Evolutionary conservation across 768 basidiomycete genomes (phyloP).

Genomic region (Hericium alpestre): DNA sequence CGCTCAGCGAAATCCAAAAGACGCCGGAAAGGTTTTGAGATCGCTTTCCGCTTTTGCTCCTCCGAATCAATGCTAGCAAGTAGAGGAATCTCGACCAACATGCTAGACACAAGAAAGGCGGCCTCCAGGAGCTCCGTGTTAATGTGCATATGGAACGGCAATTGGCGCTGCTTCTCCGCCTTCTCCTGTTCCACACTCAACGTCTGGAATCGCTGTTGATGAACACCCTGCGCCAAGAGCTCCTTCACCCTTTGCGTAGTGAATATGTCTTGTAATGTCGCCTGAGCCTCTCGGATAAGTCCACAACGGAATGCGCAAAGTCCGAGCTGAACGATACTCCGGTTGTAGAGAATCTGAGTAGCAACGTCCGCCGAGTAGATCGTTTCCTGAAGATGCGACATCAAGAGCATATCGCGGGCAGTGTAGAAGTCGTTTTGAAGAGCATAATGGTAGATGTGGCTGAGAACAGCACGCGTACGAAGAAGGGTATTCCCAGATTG

Average conservation of each 20-base stretch:
- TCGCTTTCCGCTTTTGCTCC: conserved; percentile 83
- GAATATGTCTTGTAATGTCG: conserved; percentile 90
- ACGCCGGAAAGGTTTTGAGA: conserved; percentile 94
- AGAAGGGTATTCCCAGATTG: conserved; percentile 83
- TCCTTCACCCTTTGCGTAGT: conserved; percentile 96
- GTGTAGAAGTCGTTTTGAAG: conserved; percentile 95
- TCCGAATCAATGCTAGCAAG: conserved; percentile 92
- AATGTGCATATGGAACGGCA: conserved; percentile 99
- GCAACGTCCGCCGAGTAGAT: conserved; percentile 93
- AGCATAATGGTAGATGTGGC: conserved; percentile 95
- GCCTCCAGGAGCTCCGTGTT: conserved; percentile 97
- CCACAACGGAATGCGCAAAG: conserved; percentile 95
- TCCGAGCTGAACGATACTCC: conserved; percentile 93
- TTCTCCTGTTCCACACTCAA: conserved; percentile 93
- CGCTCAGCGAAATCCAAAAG: conserved; percentile 93
- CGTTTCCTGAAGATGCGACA: conserved; percentile 97
- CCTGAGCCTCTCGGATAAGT: conserved; percentile 87
- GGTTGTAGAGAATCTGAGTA: conserved; percentile 96
- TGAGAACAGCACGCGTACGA: conserved; percentile 93
- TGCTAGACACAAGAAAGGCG: conserved; percentile 95
- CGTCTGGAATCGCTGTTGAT: conserved; percentile 81
- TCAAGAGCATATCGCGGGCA: conserved; percentile 93
- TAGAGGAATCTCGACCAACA: conserved; percentile 95
- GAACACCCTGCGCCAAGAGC: conserved; percentile 90
- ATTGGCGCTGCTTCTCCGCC: conserved; percentile 86